Evolutionary conservation across 345 rosid genomes (phyloP).

Genomic region (Heritiera littoralis): DNA sequence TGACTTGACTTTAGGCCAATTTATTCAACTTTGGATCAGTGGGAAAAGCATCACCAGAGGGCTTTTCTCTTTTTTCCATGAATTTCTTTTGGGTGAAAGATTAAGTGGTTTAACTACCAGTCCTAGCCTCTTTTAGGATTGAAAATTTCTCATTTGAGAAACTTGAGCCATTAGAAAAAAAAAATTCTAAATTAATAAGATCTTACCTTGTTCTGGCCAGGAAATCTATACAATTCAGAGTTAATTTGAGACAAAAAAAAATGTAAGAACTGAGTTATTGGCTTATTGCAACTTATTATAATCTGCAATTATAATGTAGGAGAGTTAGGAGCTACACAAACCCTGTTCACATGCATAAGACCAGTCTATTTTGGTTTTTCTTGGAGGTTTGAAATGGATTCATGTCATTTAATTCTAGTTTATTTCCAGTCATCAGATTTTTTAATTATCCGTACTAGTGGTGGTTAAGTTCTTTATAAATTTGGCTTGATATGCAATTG

Average conservation of each 20-base stretch:
- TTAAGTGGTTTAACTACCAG: conserved; percentile 6
- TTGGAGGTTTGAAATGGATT: neutral
- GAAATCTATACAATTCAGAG: neutral
- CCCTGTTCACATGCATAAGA: conserved; percentile 9
- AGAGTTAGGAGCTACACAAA: neutral
- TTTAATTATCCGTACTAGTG: neutral
- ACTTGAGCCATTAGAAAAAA: neutral
- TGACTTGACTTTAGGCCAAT: conserved; percentile 6
- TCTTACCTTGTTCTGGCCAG: neutral
- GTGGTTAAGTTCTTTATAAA: neutral
- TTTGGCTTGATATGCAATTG: neutral
- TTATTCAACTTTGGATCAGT: conserved; percentile 18
- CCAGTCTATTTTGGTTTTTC: neutral
- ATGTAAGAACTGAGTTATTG: neutral
- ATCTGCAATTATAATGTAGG: neutral
- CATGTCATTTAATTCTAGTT: neutral
- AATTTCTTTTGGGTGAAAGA: neutral
- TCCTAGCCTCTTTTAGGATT: neutral
- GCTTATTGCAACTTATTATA: neutral
- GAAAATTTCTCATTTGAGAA: neutral
- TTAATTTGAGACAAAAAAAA: neutral
- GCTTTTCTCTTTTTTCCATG: neutral
- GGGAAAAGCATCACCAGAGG: conserved; percentile 9
- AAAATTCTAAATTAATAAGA: neutral
- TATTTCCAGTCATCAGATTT: neutral